Evolutionary conservation across 1,139 yeast genomes (phyloP).

Genomic region (Taiozyma sp.): DNA sequence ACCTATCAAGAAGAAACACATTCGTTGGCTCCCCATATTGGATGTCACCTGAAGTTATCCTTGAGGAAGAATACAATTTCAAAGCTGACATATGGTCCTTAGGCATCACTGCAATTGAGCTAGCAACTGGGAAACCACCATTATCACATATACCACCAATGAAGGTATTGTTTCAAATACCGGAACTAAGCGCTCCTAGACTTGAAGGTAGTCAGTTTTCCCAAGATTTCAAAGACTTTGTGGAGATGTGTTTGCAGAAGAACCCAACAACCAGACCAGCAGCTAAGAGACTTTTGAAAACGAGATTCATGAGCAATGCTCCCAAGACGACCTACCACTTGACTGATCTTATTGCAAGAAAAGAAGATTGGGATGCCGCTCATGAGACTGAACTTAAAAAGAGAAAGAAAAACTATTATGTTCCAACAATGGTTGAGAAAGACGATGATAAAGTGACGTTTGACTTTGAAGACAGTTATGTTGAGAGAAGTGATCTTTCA

Average conservation of each 20-base stretch:
- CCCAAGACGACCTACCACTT: slow-evolving; percentile 32
- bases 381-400: slow-evolving; percentile 8
- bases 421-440: slow-evolving; percentile 12
- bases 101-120: slow-evolving; percentile 85
- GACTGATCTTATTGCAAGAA: slow-evolving; percentile 25
- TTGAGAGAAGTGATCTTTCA: slow-evolving; percentile 7
- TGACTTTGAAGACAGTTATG: slow-evolving; percentile 19
- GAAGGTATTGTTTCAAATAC: slow-evolving; percentile 66
- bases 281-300: slow-evolving; percentile 55
- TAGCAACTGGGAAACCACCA: slow-evolving; percentile 84
- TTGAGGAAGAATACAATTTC: slow-evolving; percentile 82
- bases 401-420: slow-evolving; percentile 10
- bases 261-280: slow-evolving; percentile 56
- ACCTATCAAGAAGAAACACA: slow-evolving; percentile 73
- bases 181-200: slow-evolving; percentile 46
- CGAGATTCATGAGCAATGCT: slow-evolving; percentile 50
- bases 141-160: slow-evolving; percentile 69
- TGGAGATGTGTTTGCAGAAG: slow-evolving; percentile 57
- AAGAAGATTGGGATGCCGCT: slow-evolving; percentile 16
- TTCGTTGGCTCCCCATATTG: slow-evolving; percentile 98
- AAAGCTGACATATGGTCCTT: slow-evolving; percentile 96
- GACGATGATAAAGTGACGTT: slow-evolving; percentile 8
- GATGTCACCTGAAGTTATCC: slow-evolving; percentile 98
- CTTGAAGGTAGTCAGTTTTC: slow-evolving; percentile 39
- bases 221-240: slow-evolving; percentile 54